Evolutionary conservation across 2,329 filamentous ascomycete genomes (phyloP), one percentile per base, ranked within the genome.

Genomic region (Polychaeton citri): DNA sequence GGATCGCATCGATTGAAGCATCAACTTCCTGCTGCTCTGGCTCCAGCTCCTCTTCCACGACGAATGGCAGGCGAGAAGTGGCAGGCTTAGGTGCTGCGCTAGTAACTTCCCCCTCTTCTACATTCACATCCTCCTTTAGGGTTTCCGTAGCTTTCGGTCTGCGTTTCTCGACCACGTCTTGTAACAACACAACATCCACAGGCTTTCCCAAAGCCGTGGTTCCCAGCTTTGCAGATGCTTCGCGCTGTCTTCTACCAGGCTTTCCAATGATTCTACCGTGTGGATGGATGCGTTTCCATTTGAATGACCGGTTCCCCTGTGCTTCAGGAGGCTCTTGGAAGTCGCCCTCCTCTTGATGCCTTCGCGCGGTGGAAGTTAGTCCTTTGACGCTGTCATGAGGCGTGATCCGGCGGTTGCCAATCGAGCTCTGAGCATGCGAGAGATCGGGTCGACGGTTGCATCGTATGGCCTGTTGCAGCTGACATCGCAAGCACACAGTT

Each of bases 1-100:
- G 43, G 19, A 53, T 20, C 4, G 34, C 37, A 6, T 54, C 48
- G 15, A 55, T 53, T 5, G 51, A 52, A 6, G 45, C 42, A 28
- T 47, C 43, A 19, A 52, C 43, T 30, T 53, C 51, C 30, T 39
- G 39, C 12, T 47, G 46, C 19, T 46, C 40, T 4, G 48, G 46
- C 15, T 39, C 34, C n/a, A 34, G 20, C 10, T 40, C 33, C n/a
- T n/a, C n/a, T n/a, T n/a, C n/a, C n/a, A n/a, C n/a, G n/a, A n/a
- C n/a, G n/a, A n/a, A n/a, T n/a, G n/a, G n/a, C n/a, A n/a, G n/a
- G n/a, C n/a, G n/a, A n/a, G n/a, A n/a, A n/a, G n/a, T n/a, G n/a
- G n/a, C n/a, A n/a, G n/a, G n/a, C n/a, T n/a, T n/a, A n/a, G n/a
- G n/a, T n/a, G n/a, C n/a, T 24, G 45, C 39, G 32, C 43, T 50